Evolutionary conservation across 305 asterid species (phyloP).

Genomic region (Fraxinus angustifolia): DNA sequence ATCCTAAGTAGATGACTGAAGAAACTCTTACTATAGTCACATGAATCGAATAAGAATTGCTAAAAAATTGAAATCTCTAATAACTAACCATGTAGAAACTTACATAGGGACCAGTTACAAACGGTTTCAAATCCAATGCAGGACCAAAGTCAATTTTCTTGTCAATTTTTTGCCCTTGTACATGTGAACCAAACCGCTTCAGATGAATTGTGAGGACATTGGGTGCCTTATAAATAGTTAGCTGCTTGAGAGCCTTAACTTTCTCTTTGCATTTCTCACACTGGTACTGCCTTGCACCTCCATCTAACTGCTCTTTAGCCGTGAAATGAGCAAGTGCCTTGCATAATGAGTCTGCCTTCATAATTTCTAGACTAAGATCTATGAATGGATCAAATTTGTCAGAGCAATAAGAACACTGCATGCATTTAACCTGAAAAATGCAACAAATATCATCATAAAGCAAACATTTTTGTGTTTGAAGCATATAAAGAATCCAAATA

Average conservation of each 20-base stretch:
- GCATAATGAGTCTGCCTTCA: constrained; percentile 62
- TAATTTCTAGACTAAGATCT: constrained; percentile 84
- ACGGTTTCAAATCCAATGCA: constrained; percentile 77
- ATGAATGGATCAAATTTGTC: constrained; percentile 88
- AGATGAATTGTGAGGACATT: constrained; percentile 90
- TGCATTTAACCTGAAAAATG: constrained; percentile 76
- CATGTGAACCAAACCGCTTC: constrained; percentile 74
- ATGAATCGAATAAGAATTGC: neutral
- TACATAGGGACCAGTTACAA: constrained; percentile 80
- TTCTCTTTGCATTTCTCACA: constrained; percentile 95
- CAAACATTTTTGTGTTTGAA: neutral
- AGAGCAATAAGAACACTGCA: constrained; percentile 87
- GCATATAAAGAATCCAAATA: neutral
- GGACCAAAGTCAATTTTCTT: constrained; percentile 61
- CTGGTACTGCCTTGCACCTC: constrained; percentile 85
- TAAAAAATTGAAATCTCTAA: neutral
- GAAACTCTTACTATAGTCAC: neutral
- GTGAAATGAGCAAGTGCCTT: constrained; percentile 82
- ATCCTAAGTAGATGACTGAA: neutral
- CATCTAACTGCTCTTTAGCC: constrained; percentile 82
- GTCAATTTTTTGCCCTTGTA: constrained; percentile 69
- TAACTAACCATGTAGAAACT: constrained; percentile 32
- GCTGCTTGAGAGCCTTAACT: constrained; percentile 89
- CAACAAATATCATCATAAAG: constrained; percentile 2
- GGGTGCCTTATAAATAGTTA: constrained; percentile 78